Base-by-base conservation (phyloP, 2,329 filamentous ascomycete genomes). In the Orbilia oligospora region DNA sequence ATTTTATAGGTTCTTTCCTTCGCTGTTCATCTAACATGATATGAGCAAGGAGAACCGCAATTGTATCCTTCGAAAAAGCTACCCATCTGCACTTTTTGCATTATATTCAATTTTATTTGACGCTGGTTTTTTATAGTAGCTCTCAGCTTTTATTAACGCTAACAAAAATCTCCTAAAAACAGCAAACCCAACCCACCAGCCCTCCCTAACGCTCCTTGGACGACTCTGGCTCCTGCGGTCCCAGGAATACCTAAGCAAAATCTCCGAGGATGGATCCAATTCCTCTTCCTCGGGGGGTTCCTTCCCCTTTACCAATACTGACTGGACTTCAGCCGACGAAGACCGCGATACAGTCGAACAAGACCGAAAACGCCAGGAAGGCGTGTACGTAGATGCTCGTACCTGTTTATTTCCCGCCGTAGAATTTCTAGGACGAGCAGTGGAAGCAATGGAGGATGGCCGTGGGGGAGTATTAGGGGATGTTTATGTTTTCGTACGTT, bases 291-390 rank as follows among this genome's bases (percentile, higher is more conserved):
- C 75, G 1, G 68, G 75, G 8, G 75, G 75, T 16, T 78, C 75
- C 5, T 78, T 78, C 18, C 75, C 75, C 3, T 78, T 78, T 38
- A 78, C 75, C 3, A 72, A 78, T 55, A 72, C 63, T 4, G 75
- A 78, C 38, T 78, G 75, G 75, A 78, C 75, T 10, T 68, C 53
- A 38, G 75, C 75, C n/a, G 75, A 78, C n/a, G 75, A 78, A 38
- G 75, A 78, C 38, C 36, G 63, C 12, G 75, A 78, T 58, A 72
- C 53, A 6, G 75, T 63, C 14, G 75, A 78, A 22, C 75, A 78
- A 18, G 75, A 78, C 38, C 51, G 75, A 5, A 72, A 53, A 30
- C 61, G 75, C 38, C 68, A 78, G 38, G 75, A 78, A 56, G 75
- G 75, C 0, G 75, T 78, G 0, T 78, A 78, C n/a, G 68, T 78